phyloP scores from a whole-genome alignment of 768 basidiomycete genomes.

The Lactarius hengduanensis region DNA sequence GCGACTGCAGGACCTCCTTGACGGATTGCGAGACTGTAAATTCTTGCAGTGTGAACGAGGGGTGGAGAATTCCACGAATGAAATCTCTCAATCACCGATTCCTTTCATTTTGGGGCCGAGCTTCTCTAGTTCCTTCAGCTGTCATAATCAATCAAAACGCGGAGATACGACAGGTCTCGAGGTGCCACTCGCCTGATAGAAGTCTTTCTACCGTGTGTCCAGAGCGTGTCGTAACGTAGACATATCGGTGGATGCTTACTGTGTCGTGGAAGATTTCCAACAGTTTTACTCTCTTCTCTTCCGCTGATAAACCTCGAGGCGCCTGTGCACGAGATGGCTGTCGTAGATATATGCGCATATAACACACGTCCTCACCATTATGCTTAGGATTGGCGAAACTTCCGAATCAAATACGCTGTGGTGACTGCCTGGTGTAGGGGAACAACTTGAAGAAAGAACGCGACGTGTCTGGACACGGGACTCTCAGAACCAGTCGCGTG shows the following conservation, averaged over 20 bases:
- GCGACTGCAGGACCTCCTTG: conserved; percentile 85
- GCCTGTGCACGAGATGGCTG: conserved; percentile 6
- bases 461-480: not conserved
- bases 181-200: conserved; percentile 57
- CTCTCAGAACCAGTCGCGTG: conserved; percentile 14
- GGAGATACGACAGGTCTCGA: not conserved
- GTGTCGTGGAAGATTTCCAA: conserved; percentile 94
- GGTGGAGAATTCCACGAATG: not conserved
- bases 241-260: conserved; percentile 40
- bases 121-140: conserved; percentile 94
- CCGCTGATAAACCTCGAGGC: conserved; percentile 66
- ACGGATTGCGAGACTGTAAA: conserved; percentile 79
- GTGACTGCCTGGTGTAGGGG: not conserved
- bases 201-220: conserved; percentile 61
- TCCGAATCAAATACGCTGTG: not conserved
- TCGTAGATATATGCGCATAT: conserved; percentile 13
- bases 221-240: not conserved
- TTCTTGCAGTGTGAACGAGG: not conserved
- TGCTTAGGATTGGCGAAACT: not conserved
- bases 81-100: conserved; percentile 58
- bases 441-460: not conserved
- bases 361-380: conserved; percentile 8
- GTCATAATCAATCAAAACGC: not conserved
- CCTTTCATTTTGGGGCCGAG: conserved; percentile 86
- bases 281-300: conserved; percentile 87